Base-by-base conservation (phyloP, 108 stramenopile species). In the Cyclotella sp. region DNA sequence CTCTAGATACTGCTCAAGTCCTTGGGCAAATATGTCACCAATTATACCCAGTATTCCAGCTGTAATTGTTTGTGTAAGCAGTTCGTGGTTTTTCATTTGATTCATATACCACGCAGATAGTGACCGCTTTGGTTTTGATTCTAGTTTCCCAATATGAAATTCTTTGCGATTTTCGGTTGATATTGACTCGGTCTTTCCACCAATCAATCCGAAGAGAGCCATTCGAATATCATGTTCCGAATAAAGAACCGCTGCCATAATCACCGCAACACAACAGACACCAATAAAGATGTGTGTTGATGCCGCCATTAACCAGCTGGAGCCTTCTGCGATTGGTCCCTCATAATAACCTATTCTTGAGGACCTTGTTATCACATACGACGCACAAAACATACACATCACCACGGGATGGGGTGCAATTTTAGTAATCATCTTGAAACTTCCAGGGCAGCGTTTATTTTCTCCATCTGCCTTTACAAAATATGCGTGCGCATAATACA, bases 361-460 rank as follows among this genome's bases (percentile, higher is more conserved):
- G 39, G 66, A 16, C 74, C 52, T 81, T 27, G 89, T 91, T 10
- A 66, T 47, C 9, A 67, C 26, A 60, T 63, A 90, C 14, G 88
- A 82, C 46, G 64, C 12, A 34, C 42, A 68, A 83, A 90, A 95
- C 19, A 70, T 58, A 8, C 72, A 29, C 43, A 90, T 21, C 12
- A 92, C 85, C 26, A 84, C 52, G 9, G 82, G 79, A 70, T 90
- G 89, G n/a, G 93, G 93, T 18, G 76, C 26, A 12, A 89, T 82
- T 39, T 62, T 24, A 0, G 19, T 52, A 44, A 89, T 18, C 51
- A 89, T 63, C n/a, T 64, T 47, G 21, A 68, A 30, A 27, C 69
- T 44, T 6, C 68, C 30, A 19, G 27, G 27, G 30, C 22, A 58
- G 8, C 42, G 51, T 0, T 57, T 30, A 8, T 54, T 24, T 27